Evolutionary conservation across 1,284 basidiomycete species (phyloP), one percentile per base, ranked within the genome.

Genomic region (Kwoniella shivajii): DNA sequence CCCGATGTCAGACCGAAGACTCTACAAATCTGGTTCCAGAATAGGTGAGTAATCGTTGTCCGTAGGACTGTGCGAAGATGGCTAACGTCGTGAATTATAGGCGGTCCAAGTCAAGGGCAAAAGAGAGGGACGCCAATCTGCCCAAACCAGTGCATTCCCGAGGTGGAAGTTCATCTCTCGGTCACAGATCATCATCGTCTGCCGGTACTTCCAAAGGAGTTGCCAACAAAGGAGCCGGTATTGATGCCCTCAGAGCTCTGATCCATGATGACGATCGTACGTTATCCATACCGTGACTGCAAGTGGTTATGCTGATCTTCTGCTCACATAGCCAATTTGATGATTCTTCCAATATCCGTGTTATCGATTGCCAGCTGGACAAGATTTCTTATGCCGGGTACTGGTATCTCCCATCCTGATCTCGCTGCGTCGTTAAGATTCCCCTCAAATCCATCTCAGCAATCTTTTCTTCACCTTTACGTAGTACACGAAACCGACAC

Each of bases 1-100:
- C 53, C 57, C 2, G 68, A 67, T 22, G 54, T 71, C 11, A 50
- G 56, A 26, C 56, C 60, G 2, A 71, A 72, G 48, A 72, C 72
- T 1, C 54, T 74, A 10, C 69, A 72, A 41, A 70, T 72, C 22
- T 74, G 72, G 72, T 74, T 74, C 37, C 70, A 72, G 54, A 74
- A 74, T 47, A 51, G 71, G 68, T 71, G n/a, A 54, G 64, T 49
- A n/a, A n/a, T n/a, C n/a, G n/a, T n/a, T n/a, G n/a, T 49, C 18
- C 20, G 20, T 33, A 7, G n/a, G n/a, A 46, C 34, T 54, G n/a
- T n/a, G n/a, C n/a, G n/a, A n/a, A n/a, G n/a, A 20, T 36, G 46
- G 37, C 31, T 49, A 45, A 44, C 24, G 14, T 22, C 16, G 9
- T 37, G 31, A 18, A 13, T n/a, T 18, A 14, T 30, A 71, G 68